phyloP scores from a whole-genome alignment of 2,329 filamentous ascomycete genomes.

The Fusarium avenaceum region DNA sequence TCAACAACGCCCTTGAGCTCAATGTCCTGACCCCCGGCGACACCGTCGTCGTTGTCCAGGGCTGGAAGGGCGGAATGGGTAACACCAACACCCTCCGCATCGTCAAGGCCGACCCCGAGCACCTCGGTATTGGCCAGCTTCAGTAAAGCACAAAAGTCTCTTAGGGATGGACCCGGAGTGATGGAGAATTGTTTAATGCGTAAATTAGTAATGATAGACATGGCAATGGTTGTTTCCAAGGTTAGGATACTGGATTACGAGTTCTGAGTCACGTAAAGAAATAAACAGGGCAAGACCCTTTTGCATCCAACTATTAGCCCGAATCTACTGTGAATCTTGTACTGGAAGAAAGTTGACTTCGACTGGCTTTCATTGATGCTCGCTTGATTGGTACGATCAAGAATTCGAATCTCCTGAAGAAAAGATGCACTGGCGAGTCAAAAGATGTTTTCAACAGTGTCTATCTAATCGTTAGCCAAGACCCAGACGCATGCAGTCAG shows the following conservation, averaged over 20 bases:
- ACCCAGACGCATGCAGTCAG: constrained; percentile 21
- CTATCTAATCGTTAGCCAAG: constrained; percentile 3
- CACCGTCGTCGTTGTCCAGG: constrained; percentile 85
- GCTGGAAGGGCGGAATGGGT: constrained; percentile 92
- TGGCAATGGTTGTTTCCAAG: constrained; percentile 47
- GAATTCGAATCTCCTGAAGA: no score
- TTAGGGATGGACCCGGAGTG: constrained; percentile 28
- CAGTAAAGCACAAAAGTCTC: constrained; percentile 39
- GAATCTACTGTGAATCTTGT: background rate
- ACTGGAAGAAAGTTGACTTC: background rate
- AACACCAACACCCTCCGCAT: constrained; percentile 86
- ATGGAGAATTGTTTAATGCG: constrained; percentile 45
- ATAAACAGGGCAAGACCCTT: constrained; percentile 36
- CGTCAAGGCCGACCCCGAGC: constrained; percentile 71
- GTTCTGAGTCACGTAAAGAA: constrained; percentile 46
- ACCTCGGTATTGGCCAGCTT: constrained; percentile 68
- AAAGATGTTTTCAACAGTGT: background rate
- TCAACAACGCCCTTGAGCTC: constrained; percentile 87
- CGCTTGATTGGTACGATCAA: no score
- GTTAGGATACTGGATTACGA: constrained; percentile 47
- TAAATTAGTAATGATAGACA: constrained; percentile 52
- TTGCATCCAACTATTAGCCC: background rate
- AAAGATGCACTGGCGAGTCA: background rate
- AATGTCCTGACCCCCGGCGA: constrained; percentile 80
- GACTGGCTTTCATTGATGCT: background rate